These are phyloP conservation scores for Lathyrus sativus DNA, from an alignment of 306 rosid genomes.

Conservation along the genomic window DNA sequence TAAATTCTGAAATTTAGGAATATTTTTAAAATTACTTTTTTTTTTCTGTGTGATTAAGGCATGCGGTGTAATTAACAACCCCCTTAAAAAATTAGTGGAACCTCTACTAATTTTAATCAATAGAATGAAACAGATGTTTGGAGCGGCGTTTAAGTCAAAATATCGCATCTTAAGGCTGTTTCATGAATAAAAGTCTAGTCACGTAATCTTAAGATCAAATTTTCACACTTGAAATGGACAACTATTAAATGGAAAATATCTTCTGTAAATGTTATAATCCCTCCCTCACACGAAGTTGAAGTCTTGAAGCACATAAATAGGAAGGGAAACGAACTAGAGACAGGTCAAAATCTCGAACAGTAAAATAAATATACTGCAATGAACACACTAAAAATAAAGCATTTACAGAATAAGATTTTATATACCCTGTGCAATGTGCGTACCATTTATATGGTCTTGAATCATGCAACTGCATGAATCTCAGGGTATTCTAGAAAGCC, in stretches of 20 bases:
- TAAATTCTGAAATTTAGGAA: too few species aligned
- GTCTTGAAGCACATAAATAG: conserved; percentile 17
- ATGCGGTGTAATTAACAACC: too few species aligned
- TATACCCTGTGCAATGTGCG: conserved; percentile 30
- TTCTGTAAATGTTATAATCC: background rate
- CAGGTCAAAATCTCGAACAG: conserved; percentile 19
- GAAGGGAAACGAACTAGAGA: conserved; percentile 4
- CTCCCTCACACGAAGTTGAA: background rate
- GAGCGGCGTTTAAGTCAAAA: too few species aligned
- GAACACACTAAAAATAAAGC: conserved; percentile 37
- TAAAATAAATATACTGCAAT: conserved; percentile 27
- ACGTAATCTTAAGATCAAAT: too few species aligned
- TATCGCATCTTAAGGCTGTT: too few species aligned
- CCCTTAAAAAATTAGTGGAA: too few species aligned
- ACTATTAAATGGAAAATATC: background rate
- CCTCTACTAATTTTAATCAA: too few species aligned
- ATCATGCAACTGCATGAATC: conserved; percentile 34
- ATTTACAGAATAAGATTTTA: conserved; percentile 43
- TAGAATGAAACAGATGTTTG: too few species aligned
- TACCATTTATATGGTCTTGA: conserved; percentile 13
- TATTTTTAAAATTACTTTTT: too few species aligned
- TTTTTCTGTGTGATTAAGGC: too few species aligned
- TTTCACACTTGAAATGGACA: too few species aligned
- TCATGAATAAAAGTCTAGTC: too few species aligned
- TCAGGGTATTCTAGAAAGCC: conserved; percentile 42